Evolutionary conservation across 305 asterid species (phyloP), one percentile per base, ranked within the genome.

Genomic region (Andrographis paniculata): DNA sequence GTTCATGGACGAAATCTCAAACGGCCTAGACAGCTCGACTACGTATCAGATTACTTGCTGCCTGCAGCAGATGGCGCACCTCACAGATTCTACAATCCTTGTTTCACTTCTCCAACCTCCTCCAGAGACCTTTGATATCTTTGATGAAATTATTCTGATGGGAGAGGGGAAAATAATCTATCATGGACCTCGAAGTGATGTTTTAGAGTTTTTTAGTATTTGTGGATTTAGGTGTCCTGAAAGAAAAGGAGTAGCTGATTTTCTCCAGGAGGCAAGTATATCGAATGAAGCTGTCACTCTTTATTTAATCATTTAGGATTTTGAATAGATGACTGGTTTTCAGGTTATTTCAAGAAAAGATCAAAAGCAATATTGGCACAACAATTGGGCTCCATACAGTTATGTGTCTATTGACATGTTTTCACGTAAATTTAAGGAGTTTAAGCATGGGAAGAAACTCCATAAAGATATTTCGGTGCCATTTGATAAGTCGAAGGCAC

Each of bases 171-270:
- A 56, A 12, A 22, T 64, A 21, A 38, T 64, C 36, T 64, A 57
- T 47, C 65, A 58, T 10, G 70, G 70, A 20, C 42, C 61, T 12
- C 59, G 65, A 10, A 39, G 14, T 14, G 56, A 61, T n/a, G 27
- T 61, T 24, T 21, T 61, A 21, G 56, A 53, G 6, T 61, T 53
- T 14, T 61, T 61, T 11, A 8, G 11, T 6, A 57, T 31, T 41
- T 62, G 71, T 11, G 81, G 84, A 35, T 73, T 73, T 45, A 65
- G 24, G 47, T 73, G 84, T 42, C 80, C 84, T 6, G 78, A 67
- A 46, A 73, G 84, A 47, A 77, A 73, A 70, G 84, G 84, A 40
- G 75, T 73, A 19, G 76, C 80, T 14, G 80, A 70, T 64, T 77
- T 77, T 53, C 76, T 77, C 54, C 88, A 79, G 30, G 88, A 79